Percentiles rank a stretch among this genome's conserved stretches.
Conservation (phyloP, 257 asterid genomes). For the Solanum raphanifolium region DNA sequence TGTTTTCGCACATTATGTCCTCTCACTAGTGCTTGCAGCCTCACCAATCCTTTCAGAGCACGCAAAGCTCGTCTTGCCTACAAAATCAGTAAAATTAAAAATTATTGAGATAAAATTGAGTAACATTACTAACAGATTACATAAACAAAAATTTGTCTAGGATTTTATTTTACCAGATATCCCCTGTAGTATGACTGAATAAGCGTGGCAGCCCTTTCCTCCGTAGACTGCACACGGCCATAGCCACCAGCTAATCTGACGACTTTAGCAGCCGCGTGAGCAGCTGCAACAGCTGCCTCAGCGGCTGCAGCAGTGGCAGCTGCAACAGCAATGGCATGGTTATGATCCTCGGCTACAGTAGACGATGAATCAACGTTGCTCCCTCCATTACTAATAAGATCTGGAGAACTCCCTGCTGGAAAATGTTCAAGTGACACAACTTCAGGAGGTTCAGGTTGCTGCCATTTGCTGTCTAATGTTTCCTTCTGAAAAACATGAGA, state of each 20-base stretch:
- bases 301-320: conserved; percentile 88
- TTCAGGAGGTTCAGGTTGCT: conserved; percentile 70
- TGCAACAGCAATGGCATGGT: conserved; percentile 70
- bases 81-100: not conserved
- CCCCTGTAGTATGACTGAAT: conserved; percentile 83
- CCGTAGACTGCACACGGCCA: conserved; percentile 50
- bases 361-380: conserved; percentile 36
- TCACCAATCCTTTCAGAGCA: conserved; percentile 79
- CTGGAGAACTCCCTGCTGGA: conserved; percentile 76
- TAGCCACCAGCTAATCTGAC: conserved; percentile 58
- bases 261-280: conserved; percentile 87
- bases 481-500: conserved; percentile 32
- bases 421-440: conserved; percentile 82
- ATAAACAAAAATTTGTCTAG: not conserved
- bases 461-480: conserved; percentile 47
- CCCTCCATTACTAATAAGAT: conserved; percentile 32
- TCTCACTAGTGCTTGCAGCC: conserved; percentile 90
- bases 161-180: conserved; percentile 44
- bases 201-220: conserved; percentile 63
- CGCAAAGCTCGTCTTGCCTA: conserved; percentile 90
- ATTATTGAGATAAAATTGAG: not conserved
- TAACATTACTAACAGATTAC: not conserved
- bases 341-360: conserved; percentile 38
- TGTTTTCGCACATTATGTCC: conserved; percentile 92
- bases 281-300: conserved; percentile 83